These are phyloP conservation scores for Monosporozyma unispora DNA, from an alignment of 805 yeast species.

Conservation along the genomic window DNA sequence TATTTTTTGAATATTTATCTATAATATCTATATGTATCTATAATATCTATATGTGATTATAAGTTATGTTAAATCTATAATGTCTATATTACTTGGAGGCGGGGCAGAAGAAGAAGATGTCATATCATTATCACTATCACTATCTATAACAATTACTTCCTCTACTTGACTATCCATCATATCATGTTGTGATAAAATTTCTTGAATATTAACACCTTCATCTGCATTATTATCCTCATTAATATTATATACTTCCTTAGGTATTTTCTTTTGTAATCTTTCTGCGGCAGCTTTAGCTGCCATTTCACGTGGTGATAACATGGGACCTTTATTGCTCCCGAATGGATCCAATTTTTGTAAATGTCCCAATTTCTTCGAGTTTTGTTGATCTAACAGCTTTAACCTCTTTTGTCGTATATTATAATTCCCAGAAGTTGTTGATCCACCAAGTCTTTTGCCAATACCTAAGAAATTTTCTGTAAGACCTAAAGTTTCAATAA, in stretches of 20 bases:
- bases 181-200: slow-evolving; percentile 5
- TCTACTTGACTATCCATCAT: slow-evolving; percentile 12
- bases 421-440: not conserved
- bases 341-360: not conserved
- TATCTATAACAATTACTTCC: slow-evolving; percentile 15
- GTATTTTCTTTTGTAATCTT: slow-evolving; percentile 17
- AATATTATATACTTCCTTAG: not conserved
- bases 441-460: slow-evolving; percentile 24
- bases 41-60: not conserved
- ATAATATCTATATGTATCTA: too few relatives aligned
- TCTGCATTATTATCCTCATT: slow-evolving; percentile 5
- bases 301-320: slow-evolving; percentile 17
- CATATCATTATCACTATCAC: slow-evolving; percentile 9
- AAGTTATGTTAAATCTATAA: slow-evolving; percentile 15
- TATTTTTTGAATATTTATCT: too few relatives aligned
- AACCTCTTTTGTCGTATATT: slow-evolving; percentile 1
- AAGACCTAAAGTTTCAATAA: slow-evolving; percentile 23
- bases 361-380: not conserved
- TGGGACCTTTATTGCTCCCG: not conserved
- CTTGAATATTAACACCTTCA: slow-evolving; percentile 7
- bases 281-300: slow-evolving; percentile 28
- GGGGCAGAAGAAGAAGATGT: too few relatives aligned
- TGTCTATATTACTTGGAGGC: slow-evolving; percentile 3
- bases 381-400: not conserved
- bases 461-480: slow-evolving; percentile 25